phyloP scores from a whole-genome alignment of 257 asterid genomes.

The Nicotiana tomentosiformis region DNA sequence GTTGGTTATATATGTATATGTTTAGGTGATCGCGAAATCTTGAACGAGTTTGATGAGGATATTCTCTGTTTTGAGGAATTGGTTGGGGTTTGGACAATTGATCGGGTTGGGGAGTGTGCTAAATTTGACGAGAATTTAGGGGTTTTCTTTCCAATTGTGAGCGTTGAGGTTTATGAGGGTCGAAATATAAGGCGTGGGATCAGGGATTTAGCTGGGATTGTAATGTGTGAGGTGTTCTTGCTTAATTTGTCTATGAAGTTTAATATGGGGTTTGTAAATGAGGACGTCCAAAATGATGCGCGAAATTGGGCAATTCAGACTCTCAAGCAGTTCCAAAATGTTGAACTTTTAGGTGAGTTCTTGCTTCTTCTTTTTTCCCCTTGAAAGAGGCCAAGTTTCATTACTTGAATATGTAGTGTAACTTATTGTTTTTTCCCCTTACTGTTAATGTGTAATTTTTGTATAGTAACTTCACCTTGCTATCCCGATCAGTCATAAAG shows the following conservation, averaged over 20 bases:
- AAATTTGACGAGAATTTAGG: slow-evolving; percentile 35
- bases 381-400: not conserved
- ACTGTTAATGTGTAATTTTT: not conserved
- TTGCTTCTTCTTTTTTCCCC: not conserved
- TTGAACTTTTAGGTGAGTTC: slow-evolving; percentile 52
- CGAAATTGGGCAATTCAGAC: slow-evolving; percentile 40
- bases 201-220: slow-evolving; percentile 48
- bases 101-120: slow-evolving; percentile 44
- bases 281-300: slow-evolving; percentile 34
- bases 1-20: slow-evolving; percentile 35
- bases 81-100: slow-evolving; percentile 67
- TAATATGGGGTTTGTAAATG: slow-evolving; percentile 22
- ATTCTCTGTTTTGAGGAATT: slow-evolving; percentile 60
- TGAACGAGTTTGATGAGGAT: slow-evolving; percentile 25
- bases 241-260: slow-evolving; percentile 49
- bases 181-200: slow-evolving; percentile 29
- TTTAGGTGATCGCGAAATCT: slow-evolving; percentile 33
- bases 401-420: not conserved
- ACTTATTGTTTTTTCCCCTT: not conserved
- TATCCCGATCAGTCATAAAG: not conserved
- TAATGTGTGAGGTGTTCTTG: slow-evolving; percentile 58
- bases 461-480: not conserved
- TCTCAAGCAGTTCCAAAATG: slow-evolving; percentile 50
- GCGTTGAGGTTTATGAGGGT: slow-evolving; percentile 31
- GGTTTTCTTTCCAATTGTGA: slow-evolving; percentile 54